Evolutionary conservation across 495 filamentous ascomycete genomes (phyloP).

Genomic region (Penicillium pulvis): DNA sequence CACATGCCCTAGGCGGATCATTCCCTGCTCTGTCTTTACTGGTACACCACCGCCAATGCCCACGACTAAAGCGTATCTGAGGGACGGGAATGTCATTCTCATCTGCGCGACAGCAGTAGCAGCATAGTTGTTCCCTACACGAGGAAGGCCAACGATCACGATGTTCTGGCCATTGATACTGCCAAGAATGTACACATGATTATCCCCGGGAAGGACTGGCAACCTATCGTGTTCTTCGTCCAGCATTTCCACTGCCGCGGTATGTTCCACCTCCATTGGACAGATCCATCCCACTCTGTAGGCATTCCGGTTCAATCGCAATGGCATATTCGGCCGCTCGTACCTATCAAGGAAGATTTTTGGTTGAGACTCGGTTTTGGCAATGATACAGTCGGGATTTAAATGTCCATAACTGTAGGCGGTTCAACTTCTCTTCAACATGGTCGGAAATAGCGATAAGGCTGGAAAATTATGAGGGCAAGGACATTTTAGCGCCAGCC

Average conservation of each 20-base stretch:
- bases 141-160: neutral
- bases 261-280: conserved; percentile 32
- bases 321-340: too few species aligned
- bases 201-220: neutral
- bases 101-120: neutral
- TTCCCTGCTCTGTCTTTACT: neutral
- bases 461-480: too few species aligned
- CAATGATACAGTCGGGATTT: too few species aligned
- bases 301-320: conserved; percentile 1
- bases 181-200: neutral
- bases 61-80: neutral
- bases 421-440: too few species aligned
- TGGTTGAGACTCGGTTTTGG: too few species aligned
- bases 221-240: conserved; percentile 29
- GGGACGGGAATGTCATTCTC: neutral
- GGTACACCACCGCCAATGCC: neutral
- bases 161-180: neutral
- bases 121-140: neutral
- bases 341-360: too few species aligned
- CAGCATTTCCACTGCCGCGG: conserved; percentile 33
- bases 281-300: conserved; percentile 40
- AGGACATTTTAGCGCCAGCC: too few species aligned
- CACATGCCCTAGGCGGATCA: neutral
- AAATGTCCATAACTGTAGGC: too few species aligned
- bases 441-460: too few species aligned